Base-by-base conservation (phyloP, 495 filamentous ascomycete species). In the Lasiosphaeria ovina region DNA sequence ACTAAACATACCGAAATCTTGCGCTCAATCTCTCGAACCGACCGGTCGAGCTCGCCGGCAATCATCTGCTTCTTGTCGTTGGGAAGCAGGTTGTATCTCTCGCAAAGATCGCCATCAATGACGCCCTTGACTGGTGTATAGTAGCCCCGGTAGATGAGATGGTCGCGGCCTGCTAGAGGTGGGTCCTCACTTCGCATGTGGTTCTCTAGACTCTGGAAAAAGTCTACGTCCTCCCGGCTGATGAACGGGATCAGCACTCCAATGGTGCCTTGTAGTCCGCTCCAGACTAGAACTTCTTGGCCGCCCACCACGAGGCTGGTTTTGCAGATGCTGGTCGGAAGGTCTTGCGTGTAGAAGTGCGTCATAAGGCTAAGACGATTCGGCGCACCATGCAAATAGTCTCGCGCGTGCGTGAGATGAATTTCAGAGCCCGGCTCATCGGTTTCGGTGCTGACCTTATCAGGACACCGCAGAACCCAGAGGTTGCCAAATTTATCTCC, bases 401-500 rank as follows among this genome's bases (percentile, higher is more conserved):
- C 83, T 48, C 91, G 82, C 62, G 96, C 91, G 59, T 98, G 92
- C 9, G 91, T 80, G 9, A 99, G 83, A 70, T 96, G 92, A 9
- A 90, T 88, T 24, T 93, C 93, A 5, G 90, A 90, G 48, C 89
- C 91, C 60, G 96, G 91, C 74, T 98, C 95, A 67, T 99, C 94
- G 1, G 89, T 84, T 67, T 95, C 89, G 55, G 93, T 90, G 0
- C 89, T 93, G 3, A 87, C 85, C 71, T 96, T 93, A 61, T 86
- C 83, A 0, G 95, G 92, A 66, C 89, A 93, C 10, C 95, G 89
- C 58, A 98, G 71, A 42, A 98, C 81, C 91, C 92, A 98, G 3
- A 99, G 68, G 66, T 98, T 98, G 50, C 95, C 95, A 62, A 99
- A 99, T 70, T 96, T 97, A 76, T 99, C 95, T 47, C 95, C 95